Evolutionary conservation across 805 yeast genomes (phyloP), one percentile per base, ranked within the genome.

Genomic region (Hanseniaspora nectarophila): DNA sequence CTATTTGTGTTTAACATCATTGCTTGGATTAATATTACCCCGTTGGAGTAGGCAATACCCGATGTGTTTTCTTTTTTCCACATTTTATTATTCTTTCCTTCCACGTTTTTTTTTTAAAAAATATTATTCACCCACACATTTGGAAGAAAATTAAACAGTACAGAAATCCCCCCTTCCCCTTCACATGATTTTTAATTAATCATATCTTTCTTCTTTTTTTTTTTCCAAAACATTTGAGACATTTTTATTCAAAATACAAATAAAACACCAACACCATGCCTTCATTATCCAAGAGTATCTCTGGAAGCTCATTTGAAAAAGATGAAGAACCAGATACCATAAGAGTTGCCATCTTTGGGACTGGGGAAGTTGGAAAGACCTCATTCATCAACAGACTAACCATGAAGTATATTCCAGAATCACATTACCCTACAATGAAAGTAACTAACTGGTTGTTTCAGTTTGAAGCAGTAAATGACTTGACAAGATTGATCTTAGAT

Each of bases 391-490:
- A 78, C 50, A 67, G 74, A 45, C 57, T 80, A 15, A 68, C 73
- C 1, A 65, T 73, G 20, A 73, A 74, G 24, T 69, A 70, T 24
- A 78, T 74, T 52, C 71, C 78, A 46, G 88, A 81, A 54, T 82
- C 83, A 0, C 82, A 84, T 61, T 84, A 84, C 59, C 94, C 92
- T 5, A 84, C 90, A 3, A 69, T 75, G 42, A 75, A 72, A 52
- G 78, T 80, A 54, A 76, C 75, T 4, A 77, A 86, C 24, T 69
- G 78, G 53, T 61, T 82, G 37, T 72, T 80, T 54, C 77, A 77
- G 18, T 83, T 71, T 59, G 63, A 60, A 5, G 80, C 89, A 0
- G 51, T 45, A 8, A 59, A 59, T 16, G 57, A 56, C 0, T 56
- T 62, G 16, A 67, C 78, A 0, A 65, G 72, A 32, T 66, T 75